Base-by-base conservation (phyloP, 805 yeast species). In the Debaryomyces tyrocola region DNA sequence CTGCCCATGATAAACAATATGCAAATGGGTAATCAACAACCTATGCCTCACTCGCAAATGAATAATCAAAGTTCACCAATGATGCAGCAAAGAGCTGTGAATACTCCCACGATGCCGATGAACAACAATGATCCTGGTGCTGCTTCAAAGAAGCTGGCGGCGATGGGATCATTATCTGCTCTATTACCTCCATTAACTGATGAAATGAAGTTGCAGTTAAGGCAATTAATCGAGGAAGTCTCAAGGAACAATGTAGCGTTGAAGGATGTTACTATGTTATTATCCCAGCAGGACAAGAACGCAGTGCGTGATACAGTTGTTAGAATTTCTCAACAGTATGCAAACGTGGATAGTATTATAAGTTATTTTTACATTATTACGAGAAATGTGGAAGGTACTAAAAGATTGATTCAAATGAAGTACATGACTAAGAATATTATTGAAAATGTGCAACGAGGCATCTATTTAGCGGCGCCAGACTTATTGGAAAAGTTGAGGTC, bases 321-420 rank as follows among this genome's bases (percentile, higher is more conserved):
- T 37, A 75, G 73, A 36, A 71, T 80, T 27, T 73, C 87, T 28
- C 85, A 81, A 56, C 75, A 85, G 52, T 82, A 79, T 63, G 75
- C 82, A 33, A 78, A 84, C 51, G 85, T 86, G 14, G 95, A 89
- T 59, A 84, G 84, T 49, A 73, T 90, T 37, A 81, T 88, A 35
- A 90, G 95, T 33, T 83, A 87, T 58, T 88, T 87, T 57, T 90
- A 80, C 59, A 78, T 85, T 48, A 73, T 88, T 49, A 86, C 96
- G 1, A 82, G 84, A 55, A 87, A 86, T 62, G 78, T 75, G 41
- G 87, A 83, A 41, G 91, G 88, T 8, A 85, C 96, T 1, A 83
- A 81, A 57, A 79, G 87, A 54, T 77, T 90, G 48, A 75, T 90
- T 49, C 91, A 87, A 60, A 80, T 87, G 75, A 84, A 89, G 64